Base-by-base conservation (phyloP, 495 filamentous ascomycete genomes). In the Daldinia decipiens region DNA sequence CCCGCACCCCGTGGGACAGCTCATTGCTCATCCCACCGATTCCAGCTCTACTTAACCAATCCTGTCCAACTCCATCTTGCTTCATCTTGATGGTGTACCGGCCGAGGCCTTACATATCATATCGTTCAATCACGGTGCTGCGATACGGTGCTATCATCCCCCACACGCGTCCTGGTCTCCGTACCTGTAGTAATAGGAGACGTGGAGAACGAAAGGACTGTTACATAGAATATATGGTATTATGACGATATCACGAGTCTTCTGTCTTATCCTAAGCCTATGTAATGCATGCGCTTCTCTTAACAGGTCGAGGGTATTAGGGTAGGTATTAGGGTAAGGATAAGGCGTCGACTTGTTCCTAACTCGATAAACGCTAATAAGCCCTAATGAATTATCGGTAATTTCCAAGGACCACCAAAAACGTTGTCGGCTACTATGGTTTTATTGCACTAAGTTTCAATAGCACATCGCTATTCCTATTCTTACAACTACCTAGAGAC, bases 1-100 rank as follows among this genome's bases (percentile, higher is more conserved):
- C 58, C 72, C 75, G 68, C 73, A 67, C 71, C 65, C 70, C 59
- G 59, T 62, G 69, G 67, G 65, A 74, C 67, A 65, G 64, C 74
- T 73, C 70, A 73, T 65, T 57, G 40, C 27, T 31, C 70, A 73
- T 68, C 61, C 70, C 61, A 73, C 70, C 70, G 32, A 64, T 65
- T 73, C 57, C 34, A 68, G 52, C 64, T 65, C 31, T 57, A 55
- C 40, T 50, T 62, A 47, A 26, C 70, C 70, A 73, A 73, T 68
- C 26, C 53, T 66, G 57, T 68, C 57, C 51, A 24, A 60, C 61
- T 53, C 51, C 61, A 68, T 68, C 70, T 61, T 65, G 70, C 65
- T 73, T 73, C 57, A 68, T 73, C 65, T 73, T 72, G 50, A 62
- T 68, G 70, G 65, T 68, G 65, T 72, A 61, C 32, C 15, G 54